phyloP scores from a whole-genome alignment of 2,329 filamentous ascomycete genomes.

The Arthrobotrys megalospora region DNA sequence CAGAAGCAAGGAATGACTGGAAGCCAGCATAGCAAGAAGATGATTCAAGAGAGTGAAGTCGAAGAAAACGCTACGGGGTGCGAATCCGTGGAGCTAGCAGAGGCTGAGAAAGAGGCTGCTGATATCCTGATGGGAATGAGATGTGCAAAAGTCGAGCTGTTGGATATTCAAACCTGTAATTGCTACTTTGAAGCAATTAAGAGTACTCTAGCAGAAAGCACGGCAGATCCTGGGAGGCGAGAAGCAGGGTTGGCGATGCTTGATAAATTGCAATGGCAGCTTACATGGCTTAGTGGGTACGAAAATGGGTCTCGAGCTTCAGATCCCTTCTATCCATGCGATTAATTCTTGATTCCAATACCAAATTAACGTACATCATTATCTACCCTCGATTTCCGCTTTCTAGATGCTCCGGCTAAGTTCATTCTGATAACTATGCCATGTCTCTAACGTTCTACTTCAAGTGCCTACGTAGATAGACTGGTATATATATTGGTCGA shows the following conservation, averaged over 20 bases:
- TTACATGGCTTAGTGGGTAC: conserved; percentile 12
- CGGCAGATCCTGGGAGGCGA: not conserved
- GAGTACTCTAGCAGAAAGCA: not conserved
- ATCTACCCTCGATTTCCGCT: too few species aligned
- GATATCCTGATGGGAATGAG: conserved; percentile 29
- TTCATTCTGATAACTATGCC: too few species aligned
- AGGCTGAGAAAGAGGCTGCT: conserved; percentile 20
- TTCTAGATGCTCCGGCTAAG: too few species aligned
- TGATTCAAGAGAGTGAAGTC: not conserved
- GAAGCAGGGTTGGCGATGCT: conserved; percentile 3
- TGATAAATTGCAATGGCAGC: conserved; percentile 22
- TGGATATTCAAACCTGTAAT: not conserved
- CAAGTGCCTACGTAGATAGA: too few species aligned
- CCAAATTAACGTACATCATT: too few species aligned
- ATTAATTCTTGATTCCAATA: too few species aligned
- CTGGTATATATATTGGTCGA: too few species aligned
- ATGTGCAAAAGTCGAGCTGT: not conserved
- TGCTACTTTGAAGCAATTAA: conserved; percentile 27
- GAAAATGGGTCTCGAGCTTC: not conserved
- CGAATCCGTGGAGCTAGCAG: not conserved
- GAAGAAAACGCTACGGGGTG: not conserved
- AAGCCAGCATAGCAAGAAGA: not conserved
- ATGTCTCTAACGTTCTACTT: too few species aligned
- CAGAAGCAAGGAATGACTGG: not conserved
- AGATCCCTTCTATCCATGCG: too few species aligned